Base-by-base conservation (phyloP, 1,284 basidiomycete genomes). In the Trametes polyzona region DNA sequence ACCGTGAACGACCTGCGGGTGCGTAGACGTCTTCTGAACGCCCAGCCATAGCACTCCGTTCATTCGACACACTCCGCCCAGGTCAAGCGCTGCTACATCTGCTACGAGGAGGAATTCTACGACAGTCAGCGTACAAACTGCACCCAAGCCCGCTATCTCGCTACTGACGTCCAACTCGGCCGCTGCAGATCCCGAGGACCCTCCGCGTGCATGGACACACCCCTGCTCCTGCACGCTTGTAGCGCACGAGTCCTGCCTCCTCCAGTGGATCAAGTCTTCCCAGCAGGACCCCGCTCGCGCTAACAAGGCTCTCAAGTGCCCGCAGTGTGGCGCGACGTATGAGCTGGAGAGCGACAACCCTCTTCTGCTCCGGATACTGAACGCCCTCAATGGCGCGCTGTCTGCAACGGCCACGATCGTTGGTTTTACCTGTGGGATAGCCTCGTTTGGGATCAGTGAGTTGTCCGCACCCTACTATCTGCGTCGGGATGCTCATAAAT, bases 1-100 rank as follows among this genome's bases (percentile, higher is more conserved):
- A 74, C 71, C 3, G 65, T 74, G 10, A 57, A 74, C 52, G 82
- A 83, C 59, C 72, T 83, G 14, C 71, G 79, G 46, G 80, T 82
- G 63, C 37, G 63, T 32, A 27, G 47, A 26, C 43, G 21, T 17
- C 37, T 4, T 35, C 26, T n/a, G n/a, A n/a, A n/a, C n/a, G 4
- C 21, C 9, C 16, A 2, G 12, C 24, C 30, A 10, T 11, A 4
- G 29, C 23, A 7, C 21, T 19, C n/a, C 29, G 11, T 40, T 30
- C 19, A 51, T n/a, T 50, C 32, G 27, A 26, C 35, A 16, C n/a
- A 6, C 35, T n/a, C 8, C 14, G 17, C 17, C 1, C 52, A 88
- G 84, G 82, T 89, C 64, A 90, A 88, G 68, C 75, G 87, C 21
- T 92, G 89, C 62, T 92, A 87, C 69, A 90, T 92, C 55, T 92